These are phyloP conservation scores for Albugo candida DNA, from an alignment of 352 stramenopile genomes.

Conservation along the genomic window DNA sequence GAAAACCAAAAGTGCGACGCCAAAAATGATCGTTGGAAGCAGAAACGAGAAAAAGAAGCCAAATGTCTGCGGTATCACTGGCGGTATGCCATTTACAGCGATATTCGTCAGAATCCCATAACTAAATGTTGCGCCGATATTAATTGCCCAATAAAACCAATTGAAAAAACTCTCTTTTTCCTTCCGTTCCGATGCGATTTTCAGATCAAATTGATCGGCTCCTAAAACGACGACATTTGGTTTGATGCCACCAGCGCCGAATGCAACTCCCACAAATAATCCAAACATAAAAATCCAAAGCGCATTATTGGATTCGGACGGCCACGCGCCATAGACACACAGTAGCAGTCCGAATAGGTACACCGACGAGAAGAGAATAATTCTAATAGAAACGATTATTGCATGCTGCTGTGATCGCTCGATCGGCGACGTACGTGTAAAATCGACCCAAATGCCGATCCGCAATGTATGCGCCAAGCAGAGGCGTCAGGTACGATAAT, in stretches of 20 bases:
- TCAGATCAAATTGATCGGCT: slow-evolving; percentile 65
- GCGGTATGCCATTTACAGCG: slow-evolving; percentile 73
- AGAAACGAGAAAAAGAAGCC: slow-evolving; percentile 80
- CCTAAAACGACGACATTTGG: slow-evolving; percentile 57
- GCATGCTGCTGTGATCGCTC: background rate
- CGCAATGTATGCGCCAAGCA: slow-evolving; percentile 63
- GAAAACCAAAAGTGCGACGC: slow-evolving; percentile 64
- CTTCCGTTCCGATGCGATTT: slow-evolving; percentile 32
- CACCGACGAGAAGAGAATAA: slow-evolving; percentile 49
- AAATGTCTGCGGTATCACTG: slow-evolving; percentile 58
- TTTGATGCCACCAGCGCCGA: slow-evolving; percentile 56
- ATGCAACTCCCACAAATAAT: slow-evolving; percentile 58
- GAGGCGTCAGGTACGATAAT: slow-evolving; percentile 65
- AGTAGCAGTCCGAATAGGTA: slow-evolving; percentile 53
- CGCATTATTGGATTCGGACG: slow-evolving; percentile 21
- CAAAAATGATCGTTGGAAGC: slow-evolving; percentile 66
- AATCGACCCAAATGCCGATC: slow-evolving; percentile 65
- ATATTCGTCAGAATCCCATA: slow-evolving; percentile 82
- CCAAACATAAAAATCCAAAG: slow-evolving; percentile 57
- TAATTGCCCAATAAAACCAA: slow-evolving; percentile 89
- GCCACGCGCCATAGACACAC: slow-evolving; percentile 39
- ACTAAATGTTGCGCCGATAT: slow-evolving; percentile 80
- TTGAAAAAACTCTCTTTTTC: slow-evolving; percentile 86
- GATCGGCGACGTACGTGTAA: slow-evolving; percentile 17
- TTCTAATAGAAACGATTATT: slow-evolving; percentile 9